Evolutionary conservation across 768 basidiomycete genomes (phyloP), one percentile per base, ranked within the genome.

Genomic region (Psilocybe azurescens): DNA sequence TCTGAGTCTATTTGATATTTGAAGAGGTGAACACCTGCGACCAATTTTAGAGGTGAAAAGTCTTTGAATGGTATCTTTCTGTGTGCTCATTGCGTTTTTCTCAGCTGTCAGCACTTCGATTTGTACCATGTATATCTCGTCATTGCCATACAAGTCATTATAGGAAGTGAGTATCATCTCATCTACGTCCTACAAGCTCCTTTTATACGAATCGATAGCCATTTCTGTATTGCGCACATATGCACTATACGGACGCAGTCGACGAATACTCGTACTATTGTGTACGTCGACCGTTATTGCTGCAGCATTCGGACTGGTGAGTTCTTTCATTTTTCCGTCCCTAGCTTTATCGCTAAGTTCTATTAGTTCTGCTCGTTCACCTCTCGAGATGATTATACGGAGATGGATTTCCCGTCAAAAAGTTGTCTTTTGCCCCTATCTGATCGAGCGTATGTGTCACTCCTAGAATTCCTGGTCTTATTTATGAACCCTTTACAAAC

Each of bases 241-340:
- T 18, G 55, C 55, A 10, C 55, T 56, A 13, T 56, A 56, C 46
- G 55, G 55, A 2, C 55, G 55, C 8, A 56, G 41, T 9, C 38
- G 39, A 4, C 55, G 41, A 10, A 56, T 56, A 7, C 41, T 56
- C 11, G 30, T 47, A 4, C n/a, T 56, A 11, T 18, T 56, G 10
- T 46, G 39, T 16, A 16, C 14, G 28, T 28, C 30, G 20, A 47
- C 39, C 3, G 20, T 28, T n/a, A 14, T 16, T 18, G 55, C 29
- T 13, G 39, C 46, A 2, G 44, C 46, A 24, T 56, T 46, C 29
- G 55, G 41, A 5, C 8, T 47, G 41, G 55, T 56, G 29, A 6
- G 55, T 47, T 13, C 30, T 18, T 32, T 20, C 16, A 32, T 13
- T 33, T 33, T 14, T 18, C 9, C 13, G 36, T 36, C 33, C 33